phyloP scores from a whole-genome alignment of 2,329 filamentous ascomycete species.

The Colletotrichum horii region DNA sequence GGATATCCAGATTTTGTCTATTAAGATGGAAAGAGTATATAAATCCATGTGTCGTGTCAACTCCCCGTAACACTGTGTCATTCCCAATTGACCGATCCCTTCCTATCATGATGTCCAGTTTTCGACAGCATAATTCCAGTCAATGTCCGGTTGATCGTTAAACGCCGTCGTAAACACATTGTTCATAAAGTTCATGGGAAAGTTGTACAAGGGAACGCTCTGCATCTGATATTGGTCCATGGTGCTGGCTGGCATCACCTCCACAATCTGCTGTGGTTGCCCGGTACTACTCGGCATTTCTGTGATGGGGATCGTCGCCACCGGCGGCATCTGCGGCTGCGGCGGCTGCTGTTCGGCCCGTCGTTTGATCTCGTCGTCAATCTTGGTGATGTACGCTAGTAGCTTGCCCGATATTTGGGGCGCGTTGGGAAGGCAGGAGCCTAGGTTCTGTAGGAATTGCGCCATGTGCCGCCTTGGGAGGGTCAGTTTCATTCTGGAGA shows the following conservation, averaged over 20 bases:
- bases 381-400: conserved; percentile 15
- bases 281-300: neutral
- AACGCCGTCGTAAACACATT: conserved; percentile 14
- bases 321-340: neutral
- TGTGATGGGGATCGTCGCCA: neutral
- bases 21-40: neutral
- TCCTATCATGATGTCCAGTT: neutral
- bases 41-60: neutral
- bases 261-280: neutral
- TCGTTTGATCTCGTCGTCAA: conserved; percentile 10
- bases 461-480: conserved; percentile 8
- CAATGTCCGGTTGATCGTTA: conserved; percentile 2
- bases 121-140: conserved; percentile 1
- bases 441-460: conserved; percentile 18
- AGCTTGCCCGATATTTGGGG: conserved; percentile 17
- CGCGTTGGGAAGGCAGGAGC: conserved; percentile 16
- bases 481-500: neutral
- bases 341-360: neutral
- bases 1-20: neutral
- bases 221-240: conserved; percentile 2
- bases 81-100: neutral
- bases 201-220: conserved; percentile 2
- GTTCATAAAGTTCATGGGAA: neutral
- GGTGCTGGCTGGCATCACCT: neutral
- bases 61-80: neutral